Percentiles rank a stretch among this genome's conserved stretches.
phyloP scores from a whole-genome alignment of 1,139 yeast species.

The Candida dubliniensis region DNA sequence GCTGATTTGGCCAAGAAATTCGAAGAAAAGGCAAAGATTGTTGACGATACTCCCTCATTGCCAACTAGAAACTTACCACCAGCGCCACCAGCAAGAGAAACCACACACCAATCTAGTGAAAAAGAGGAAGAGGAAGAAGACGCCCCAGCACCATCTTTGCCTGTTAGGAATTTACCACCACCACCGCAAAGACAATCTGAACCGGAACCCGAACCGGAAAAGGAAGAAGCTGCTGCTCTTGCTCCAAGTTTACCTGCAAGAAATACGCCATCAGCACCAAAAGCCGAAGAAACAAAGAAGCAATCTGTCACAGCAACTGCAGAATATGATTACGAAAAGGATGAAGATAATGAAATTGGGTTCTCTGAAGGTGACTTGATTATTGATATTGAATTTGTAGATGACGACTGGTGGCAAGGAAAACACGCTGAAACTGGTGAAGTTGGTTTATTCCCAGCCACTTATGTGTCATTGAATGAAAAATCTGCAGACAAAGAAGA shows the following conservation, averaged over 20 bases:
- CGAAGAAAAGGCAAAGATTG: constrained; percentile 17
- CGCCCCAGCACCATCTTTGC: constrained; percentile 21
- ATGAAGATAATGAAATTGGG: constrained; percentile 72
- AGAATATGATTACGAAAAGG: constrained; percentile 67
- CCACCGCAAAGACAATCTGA: constrained; percentile 27
- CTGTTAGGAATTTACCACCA: constrained; percentile 24
- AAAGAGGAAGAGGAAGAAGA: constrained; percentile 18
- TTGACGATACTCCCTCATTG: constrained; percentile 18
- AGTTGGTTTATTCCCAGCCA: constrained; percentile 71
- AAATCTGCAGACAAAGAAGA: neutral
- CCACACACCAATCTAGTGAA: constrained; percentile 22
- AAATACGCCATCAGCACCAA: constrained; percentile 23
- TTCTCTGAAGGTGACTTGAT: constrained; percentile 66
- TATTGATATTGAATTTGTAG: constrained; percentile 65
- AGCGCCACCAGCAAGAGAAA: constrained; percentile 26
- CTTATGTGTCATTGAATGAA: constrained; percentile 56
- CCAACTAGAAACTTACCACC: constrained; percentile 24
- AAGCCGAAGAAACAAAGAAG: constrained; percentile 16
- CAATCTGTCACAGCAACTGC: constrained; percentile 33
- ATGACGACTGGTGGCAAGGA: constrained; percentile 86
- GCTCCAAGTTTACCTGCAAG: constrained; percentile 21
- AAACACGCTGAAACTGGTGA: constrained; percentile 58
- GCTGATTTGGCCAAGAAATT: constrained; percentile 22
- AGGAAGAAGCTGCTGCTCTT: constrained; percentile 18
- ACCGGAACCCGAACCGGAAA: constrained; percentile 21